Evolutionary conservation across 345 rosid genomes (phyloP).

Genomic region (Gossypium stocksii): DNA sequence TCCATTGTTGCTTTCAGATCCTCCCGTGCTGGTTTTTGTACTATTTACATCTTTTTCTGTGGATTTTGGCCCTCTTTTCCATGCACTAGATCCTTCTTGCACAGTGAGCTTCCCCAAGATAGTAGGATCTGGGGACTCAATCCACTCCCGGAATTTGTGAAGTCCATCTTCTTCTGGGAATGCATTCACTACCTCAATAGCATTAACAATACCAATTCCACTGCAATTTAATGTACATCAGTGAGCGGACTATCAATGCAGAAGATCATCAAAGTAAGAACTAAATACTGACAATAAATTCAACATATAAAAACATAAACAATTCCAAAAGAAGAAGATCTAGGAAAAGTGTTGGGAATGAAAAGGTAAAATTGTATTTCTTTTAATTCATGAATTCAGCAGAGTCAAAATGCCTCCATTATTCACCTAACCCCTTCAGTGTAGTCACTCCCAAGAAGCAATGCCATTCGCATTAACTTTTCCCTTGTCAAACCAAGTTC

Average conservation of each 20-base stretch:
- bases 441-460: conserved; percentile 98
- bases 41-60: conserved; percentile 23
- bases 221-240: conserved; percentile 42
- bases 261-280: background rate
- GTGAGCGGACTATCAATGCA: conserved; percentile 11
- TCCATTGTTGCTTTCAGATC: conserved; percentile 18
- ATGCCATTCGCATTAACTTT: conserved; percentile 75
- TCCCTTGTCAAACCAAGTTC: conserved; percentile 86
- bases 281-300: background rate
- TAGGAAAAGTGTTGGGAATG: background rate
- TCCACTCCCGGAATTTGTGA: conserved; percentile 81
- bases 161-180: conserved; percentile 94
- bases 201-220: conserved; percentile 97
- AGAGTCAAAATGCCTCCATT: conserved; percentile 1
- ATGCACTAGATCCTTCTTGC: conserved; percentile 31
- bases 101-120: conserved; percentile 59
- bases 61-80: conserved; percentile 41
- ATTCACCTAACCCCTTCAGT: conserved; percentile 93
- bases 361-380: background rate
- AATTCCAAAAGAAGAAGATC: background rate
- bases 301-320: background rate
- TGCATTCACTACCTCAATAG: conserved; percentile 91
- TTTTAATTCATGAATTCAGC: conserved; percentile 7
- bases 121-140: conserved; percentile 94
- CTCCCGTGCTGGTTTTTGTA: conserved; percentile 19